Base-by-base conservation (phyloP, 129 eudicot genomes). In the Flaveria linearis region DNA sequence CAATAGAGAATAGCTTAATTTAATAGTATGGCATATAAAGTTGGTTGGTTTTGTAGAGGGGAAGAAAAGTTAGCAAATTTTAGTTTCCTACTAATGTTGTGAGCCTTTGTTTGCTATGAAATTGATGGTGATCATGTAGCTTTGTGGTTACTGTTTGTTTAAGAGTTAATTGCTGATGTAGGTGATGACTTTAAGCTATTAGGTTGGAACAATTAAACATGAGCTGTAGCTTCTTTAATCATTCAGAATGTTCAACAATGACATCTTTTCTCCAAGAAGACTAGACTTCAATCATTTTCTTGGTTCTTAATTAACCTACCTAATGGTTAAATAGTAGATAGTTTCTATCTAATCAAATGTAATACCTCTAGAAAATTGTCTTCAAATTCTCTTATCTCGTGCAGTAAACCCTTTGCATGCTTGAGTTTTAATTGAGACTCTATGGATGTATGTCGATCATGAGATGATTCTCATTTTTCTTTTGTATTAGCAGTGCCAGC, bases 381-480 rank as follows among this genome's bases (percentile, higher is more conserved):
- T 66, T 33, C 12, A 72, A 52, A 4, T 51, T 70, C 23, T 33
- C 28, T 71, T 5, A 52, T 12, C 9, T 25, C 17, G 1, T 9
- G 36, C 5, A n/a, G 12, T 26, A 18, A 55, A 55, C 18, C 56
- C 68, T 73, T 73, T 17, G 57, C 57, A 68, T 73, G 77, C 68
- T 42, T 73, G 22, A 22, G 28, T 12, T 33, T 33, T 55, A 39
- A 72, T 22, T 42, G 42, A 11, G 68, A 30, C 36, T 36, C 18
- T 50, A 26, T 72, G 49, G 12, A 52, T 30, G 28, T 25, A 64
- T 22, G 56, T 74, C 23, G 5, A 20, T 73, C 36, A 17, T 72
- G 12, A 72, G 39, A 73, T 57, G 18, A 43, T 60, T 60, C 20
- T 30, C 51, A 9, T 70, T 36, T 55, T 30, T 41, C 67, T 22